Evolutionary conservation across 169 alveolate species (phyloP).

Genomic region (Perkinsus chesapeaki): DNA sequence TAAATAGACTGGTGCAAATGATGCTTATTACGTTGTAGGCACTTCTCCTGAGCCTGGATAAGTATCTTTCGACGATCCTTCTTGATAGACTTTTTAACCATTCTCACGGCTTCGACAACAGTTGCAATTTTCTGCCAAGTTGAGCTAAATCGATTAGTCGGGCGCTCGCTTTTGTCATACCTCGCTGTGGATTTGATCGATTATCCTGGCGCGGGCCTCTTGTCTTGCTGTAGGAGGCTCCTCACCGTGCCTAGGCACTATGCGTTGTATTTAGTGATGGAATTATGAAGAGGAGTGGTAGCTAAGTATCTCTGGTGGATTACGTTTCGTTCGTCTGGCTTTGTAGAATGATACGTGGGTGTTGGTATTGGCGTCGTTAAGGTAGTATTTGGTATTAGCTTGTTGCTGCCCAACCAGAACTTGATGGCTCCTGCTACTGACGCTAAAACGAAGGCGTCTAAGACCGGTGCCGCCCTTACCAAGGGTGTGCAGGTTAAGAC

Average conservation of each 20-base stretch:
- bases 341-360: too few species aligned
- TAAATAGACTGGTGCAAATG: too few species aligned
- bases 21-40: not conserved
- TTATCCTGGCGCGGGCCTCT: not conserved
- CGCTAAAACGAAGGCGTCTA: slow-evolving; percentile 2
- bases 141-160: not conserved
- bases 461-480: slow-evolving; percentile 6
- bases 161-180: not conserved
- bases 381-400: too few species aligned
- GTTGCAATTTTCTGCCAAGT: too few species aligned
- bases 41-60: not conserved
- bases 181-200: slow-evolving; percentile 2
- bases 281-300: not conserved
- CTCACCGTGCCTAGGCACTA: not conserved
- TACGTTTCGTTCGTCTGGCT: too few species aligned
- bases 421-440: not conserved
- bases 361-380: not conserved
- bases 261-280: not conserved
- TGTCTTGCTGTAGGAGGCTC: not conserved
- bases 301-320: too few species aligned
- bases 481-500: slow-evolving; percentile 3
- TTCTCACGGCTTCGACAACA: too few species aligned
- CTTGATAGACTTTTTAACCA: not conserved
- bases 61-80: not conserved
- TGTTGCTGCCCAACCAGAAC: slow-evolving; percentile 5